phyloP scores from a whole-genome alignment of 331 rosid genomes.

The Malus hybrid region DNA sequence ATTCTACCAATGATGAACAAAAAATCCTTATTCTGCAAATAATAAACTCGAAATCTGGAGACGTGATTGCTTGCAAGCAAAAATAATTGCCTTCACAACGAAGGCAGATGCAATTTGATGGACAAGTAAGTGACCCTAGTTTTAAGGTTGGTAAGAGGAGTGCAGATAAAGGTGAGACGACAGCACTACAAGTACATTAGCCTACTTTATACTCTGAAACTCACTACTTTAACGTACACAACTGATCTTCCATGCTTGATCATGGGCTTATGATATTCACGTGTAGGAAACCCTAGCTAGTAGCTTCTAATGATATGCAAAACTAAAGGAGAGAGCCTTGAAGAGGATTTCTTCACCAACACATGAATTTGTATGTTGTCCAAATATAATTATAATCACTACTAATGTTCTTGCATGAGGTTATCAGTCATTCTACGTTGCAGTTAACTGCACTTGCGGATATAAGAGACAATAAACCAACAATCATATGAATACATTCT shows the following conservation, averaged over 20 bases:
- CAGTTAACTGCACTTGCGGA: no score
- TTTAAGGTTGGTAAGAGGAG: not conserved
- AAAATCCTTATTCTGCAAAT: no score
- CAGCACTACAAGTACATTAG: not conserved
- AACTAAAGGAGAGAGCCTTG: not conserved
- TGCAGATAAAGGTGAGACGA: not conserved
- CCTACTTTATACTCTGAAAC: not conserved
- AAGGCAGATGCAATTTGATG: slow-evolving; percentile 9
- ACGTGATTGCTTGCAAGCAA: not conserved
- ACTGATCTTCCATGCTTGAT: not conserved
- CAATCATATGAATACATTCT: no score
- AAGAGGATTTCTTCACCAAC: not conserved
- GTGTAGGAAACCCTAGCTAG: not conserved
- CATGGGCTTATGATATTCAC: not conserved
- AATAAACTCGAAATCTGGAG: no score
- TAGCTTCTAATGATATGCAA: not conserved
- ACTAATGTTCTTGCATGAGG: no score
- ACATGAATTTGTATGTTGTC: not conserved
- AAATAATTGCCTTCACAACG: not conserved
- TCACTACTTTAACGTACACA: not conserved
- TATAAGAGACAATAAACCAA: no score
- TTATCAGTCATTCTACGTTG: no score
- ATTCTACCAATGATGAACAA: no score
- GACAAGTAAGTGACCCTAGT: not conserved
- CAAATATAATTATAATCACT: not conserved